Percentiles rank a stretch among this genome's conserved stretches.
Conservation (phyloP, 495 filamentous ascomycete genomes). For the Penicillium ochrochloron region DNA sequence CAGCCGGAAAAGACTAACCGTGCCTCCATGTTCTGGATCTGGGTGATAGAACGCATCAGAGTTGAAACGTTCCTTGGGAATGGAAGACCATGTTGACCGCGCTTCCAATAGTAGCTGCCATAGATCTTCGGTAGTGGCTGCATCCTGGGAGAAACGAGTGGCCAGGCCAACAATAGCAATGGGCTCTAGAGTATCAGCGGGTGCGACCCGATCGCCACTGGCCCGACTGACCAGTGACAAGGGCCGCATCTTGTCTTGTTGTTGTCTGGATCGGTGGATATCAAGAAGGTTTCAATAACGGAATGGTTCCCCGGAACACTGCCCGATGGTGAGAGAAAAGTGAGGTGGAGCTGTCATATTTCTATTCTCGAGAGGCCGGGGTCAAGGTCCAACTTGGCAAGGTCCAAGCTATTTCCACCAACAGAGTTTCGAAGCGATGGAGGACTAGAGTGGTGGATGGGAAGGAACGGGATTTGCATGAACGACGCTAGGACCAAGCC, state of each 20-base stretch:
- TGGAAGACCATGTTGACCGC: constrained; percentile 49
- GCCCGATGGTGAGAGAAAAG: not conserved
- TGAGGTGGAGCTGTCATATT: constrained; percentile 16
- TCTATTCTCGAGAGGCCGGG: constrained; percentile 5
- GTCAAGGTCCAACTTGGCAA: constrained; percentile 1
- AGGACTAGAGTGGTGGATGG: not conserved
- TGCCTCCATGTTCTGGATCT: constrained; percentile 36
- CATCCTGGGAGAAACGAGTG: constrained; percentile 56
- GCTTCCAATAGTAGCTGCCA: constrained; percentile 49
- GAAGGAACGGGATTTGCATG: constrained; percentile 5
- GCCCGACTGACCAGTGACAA: constrained; percentile 8
- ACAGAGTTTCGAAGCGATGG: constrained; percentile 2
- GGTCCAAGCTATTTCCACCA: constrained; percentile 1
- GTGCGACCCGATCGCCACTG: not conserved
- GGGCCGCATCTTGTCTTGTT: constrained; percentile 18
- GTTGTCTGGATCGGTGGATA: not conserved
- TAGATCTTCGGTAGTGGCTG: constrained; percentile 50
- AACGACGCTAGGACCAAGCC: constrained; percentile 8
- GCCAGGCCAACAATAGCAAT: constrained; percentile 63
- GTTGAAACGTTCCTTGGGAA: constrained; percentile 61
- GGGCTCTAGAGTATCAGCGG: constrained; percentile 37
- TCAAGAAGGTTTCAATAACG: constrained; percentile 6
- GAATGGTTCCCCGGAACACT: constrained; percentile 6
- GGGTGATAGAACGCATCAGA: constrained; percentile 52
- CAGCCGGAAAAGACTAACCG: constrained; percentile 21